Conservation (phyloP, 2,329 filamentous ascomycete genomes). For the Colletotrichum camelliae region DNA sequence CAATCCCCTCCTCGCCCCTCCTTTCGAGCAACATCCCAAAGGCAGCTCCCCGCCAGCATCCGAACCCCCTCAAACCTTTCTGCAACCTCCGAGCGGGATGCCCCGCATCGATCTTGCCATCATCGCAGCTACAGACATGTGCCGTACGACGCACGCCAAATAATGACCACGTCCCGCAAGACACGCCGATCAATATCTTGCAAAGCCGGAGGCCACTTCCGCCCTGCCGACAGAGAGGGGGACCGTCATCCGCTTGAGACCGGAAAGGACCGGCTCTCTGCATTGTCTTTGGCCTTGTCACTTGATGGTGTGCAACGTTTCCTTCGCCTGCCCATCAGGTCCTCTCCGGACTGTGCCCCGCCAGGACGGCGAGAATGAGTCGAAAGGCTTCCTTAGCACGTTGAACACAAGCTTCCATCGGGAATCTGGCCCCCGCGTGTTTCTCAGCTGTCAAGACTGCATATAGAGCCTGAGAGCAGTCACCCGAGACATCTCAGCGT, state of each 20-base stretch:
- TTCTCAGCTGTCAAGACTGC: conserved; percentile 4
- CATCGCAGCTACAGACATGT: not conserved
- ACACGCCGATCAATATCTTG: not conserved
- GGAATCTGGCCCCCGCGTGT: not conserved
- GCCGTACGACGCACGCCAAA: not conserved
- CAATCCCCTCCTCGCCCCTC: not conserved
- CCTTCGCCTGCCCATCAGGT: not conserved
- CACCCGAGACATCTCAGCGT: not conserved
- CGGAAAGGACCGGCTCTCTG: not conserved
- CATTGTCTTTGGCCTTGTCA: not conserved
- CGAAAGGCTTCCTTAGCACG: too few species aligned
- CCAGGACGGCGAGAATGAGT: not conserved
- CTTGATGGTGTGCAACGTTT: not conserved
- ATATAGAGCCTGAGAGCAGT: not conserved
- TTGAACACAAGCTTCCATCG: not conserved
- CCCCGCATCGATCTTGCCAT: not conserved
- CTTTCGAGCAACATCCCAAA: not conserved
- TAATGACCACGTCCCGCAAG: not conserved
- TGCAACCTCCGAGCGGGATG: not conserved
- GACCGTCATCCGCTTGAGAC: not conserved
- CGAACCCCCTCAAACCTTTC: not conserved
- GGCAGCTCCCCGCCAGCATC: not conserved
- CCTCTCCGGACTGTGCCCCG: not conserved
- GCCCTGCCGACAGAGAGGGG: not conserved
- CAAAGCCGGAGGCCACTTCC: not conserved